Percentiles rank a stretch among this genome's conserved stretches.
phyloP scores from a whole-genome alignment of 163 green algal genomes.

The Scenedesmus sp. region DNA sequence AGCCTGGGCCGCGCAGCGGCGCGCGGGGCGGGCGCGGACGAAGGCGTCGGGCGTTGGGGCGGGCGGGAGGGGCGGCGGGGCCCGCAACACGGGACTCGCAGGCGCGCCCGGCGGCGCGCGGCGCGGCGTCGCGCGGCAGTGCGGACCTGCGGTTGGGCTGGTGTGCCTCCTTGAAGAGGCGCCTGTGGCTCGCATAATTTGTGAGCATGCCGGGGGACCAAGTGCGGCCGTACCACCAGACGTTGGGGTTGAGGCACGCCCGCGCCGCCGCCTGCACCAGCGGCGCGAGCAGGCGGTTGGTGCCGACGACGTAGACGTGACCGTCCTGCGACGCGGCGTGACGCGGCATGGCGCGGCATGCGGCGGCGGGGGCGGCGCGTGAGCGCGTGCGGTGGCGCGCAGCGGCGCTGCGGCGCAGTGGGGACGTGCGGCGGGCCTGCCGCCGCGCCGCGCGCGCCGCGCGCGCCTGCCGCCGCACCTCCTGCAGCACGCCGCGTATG shows the following conservation, averaged over 20 bases:
- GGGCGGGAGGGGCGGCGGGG: too few species aligned
- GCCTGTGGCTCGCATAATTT: slow-evolving; percentile 14
- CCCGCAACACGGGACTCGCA: too few species aligned
- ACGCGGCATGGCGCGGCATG: too few species aligned
- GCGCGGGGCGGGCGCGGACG: too few species aligned
- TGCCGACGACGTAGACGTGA: slow-evolving; percentile 62
- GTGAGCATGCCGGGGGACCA: slow-evolving; percentile 49
- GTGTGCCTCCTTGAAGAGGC: slow-evolving; percentile 40
- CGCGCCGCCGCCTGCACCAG: slow-evolving; percentile 53
- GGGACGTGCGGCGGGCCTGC: neutral
- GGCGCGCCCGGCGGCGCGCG: too few species aligned
- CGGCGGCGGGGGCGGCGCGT: too few species aligned
- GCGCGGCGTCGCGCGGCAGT: too few species aligned
- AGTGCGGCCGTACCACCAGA: slow-evolving; percentile 53
- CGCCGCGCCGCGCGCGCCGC: too few species aligned
- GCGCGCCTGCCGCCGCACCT: neutral
- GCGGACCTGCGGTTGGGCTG: slow-evolving; percentile 51
- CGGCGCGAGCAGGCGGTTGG: slow-evolving; percentile 51
- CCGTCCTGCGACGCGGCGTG: slow-evolving; percentile 45
- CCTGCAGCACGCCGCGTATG: slow-evolving; percentile 18
- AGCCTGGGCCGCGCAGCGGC: slow-evolving; percentile 9
- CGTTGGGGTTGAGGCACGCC: slow-evolving; percentile 61
- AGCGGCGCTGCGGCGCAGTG: too few species aligned
- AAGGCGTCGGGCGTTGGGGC: too few species aligned
- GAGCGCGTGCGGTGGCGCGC: too few species aligned